Base-by-base conservation (phyloP, 1,284 basidiomycete genomes). In the Sporisorium exsertum region DNA sequence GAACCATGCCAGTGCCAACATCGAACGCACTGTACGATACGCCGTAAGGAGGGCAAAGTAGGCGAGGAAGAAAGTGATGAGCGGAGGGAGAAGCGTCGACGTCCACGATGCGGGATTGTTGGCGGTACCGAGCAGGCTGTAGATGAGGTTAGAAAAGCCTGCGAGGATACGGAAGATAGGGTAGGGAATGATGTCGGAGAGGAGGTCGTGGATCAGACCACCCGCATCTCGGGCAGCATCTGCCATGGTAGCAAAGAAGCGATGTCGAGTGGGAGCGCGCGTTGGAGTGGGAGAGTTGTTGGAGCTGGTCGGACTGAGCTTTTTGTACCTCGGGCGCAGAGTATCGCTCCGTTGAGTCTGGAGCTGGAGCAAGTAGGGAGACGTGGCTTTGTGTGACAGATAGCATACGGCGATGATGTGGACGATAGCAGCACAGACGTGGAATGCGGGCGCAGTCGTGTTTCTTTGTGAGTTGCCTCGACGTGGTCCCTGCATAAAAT, bases 41-140 rank as follows among this genome's bases (percentile, higher is more conserved):
- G 75, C 79, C 35, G 76, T 70, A 6, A 81, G 37, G 32, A 81
- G 72, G 18, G 78, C 71, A 51, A 72, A 64, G 60, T 81, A 81
- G 47, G 75, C 75, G 50, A 77, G 53, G 46, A 78, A 72, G 58
- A 81, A 74, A 53, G 78, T 72, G 58, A 81, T 37, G 24, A 81
- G 68, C 20, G 79, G 79, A 1, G 79, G 78, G 1, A 81, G 64
- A 24, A 81, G 56, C 2, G 75, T 78, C 5, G 72, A 77, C 2
- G 65, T 45, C 79, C 79, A 81, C 24, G 79, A 81, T 40, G 74
- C 37, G 2, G 79, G 78, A 32, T 79, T 65, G 57, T 79, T 79
- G 47, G 73, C 58, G 2, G 59, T 58, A 22, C 70, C 70, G 4
- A 79, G 33, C 5, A 79, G 64, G 10, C 45, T 40, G 56, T 77